Conservation (phyloP, 306 rosid genomes). For the Prunus mume region DNA sequence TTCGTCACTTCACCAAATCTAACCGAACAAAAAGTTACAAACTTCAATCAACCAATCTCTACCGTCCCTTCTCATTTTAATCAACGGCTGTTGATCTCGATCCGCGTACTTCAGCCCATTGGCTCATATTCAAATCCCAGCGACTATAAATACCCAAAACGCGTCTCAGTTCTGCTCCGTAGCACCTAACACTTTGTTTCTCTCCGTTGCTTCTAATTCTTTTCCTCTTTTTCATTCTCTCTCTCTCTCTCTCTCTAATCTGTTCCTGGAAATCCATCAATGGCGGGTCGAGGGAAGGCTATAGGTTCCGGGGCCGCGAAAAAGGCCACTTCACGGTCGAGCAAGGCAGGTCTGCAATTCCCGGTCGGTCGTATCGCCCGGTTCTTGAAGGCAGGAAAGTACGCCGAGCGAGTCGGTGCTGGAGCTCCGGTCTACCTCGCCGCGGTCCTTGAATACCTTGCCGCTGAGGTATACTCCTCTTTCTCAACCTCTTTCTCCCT, state of each 20-base stretch:
- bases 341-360: slow-evolving; percentile 88
- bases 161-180: background rate
- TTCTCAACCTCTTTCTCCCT: background rate
- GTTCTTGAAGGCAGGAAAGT: slow-evolving; percentile 82
- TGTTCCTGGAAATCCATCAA: slow-evolving; percentile 6
- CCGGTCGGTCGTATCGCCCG: slow-evolving; percentile 96
- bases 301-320: slow-evolving; percentile 68
- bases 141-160: slow-evolving; percentile 38
- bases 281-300: slow-evolving; percentile 86
- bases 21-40: background rate
- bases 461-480: slow-evolving; percentile 62
- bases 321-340: slow-evolving; percentile 81
- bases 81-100: slow-evolving; percentile 26
- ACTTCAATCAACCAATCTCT: slow-evolving; percentile 13
- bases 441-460: slow-evolving; percentile 86
- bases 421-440: slow-evolving; percentile 96
- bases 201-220: background rate
- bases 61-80: slow-evolving; percentile 23
- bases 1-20: slow-evolving; percentile 19
- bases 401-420: slow-evolving; percentile 89
- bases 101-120: slow-evolving; percentile 49
- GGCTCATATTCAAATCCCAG: slow-evolving; percentile 13
- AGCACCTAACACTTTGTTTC: background rate
- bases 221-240: background rate
- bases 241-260: background rate